phyloP scores from a whole-genome alignment of 768 basidiomycete genomes.

The Leucocoprinus sp. region DNA sequence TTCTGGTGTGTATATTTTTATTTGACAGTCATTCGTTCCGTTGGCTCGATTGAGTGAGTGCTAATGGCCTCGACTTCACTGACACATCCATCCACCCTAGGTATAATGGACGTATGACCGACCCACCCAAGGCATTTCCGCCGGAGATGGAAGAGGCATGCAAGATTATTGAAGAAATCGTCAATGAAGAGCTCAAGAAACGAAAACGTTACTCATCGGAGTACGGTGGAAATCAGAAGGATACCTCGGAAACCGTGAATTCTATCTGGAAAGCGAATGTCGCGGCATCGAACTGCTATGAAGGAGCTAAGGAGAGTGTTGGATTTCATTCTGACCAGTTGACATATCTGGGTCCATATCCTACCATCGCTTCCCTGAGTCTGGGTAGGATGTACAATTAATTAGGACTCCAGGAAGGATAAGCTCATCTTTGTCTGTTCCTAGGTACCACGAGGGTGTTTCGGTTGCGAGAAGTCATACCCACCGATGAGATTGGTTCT shows the following conservation, averaged over 20 bases:
- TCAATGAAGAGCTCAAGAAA: conserved; percentile 61
- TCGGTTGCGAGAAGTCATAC: conserved; percentile 70
- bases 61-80: neutral
- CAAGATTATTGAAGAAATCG: conserved; percentile 54
- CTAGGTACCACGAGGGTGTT: conserved; percentile 64
- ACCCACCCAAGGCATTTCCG: conserved; percentile 50
- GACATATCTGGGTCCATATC: conserved; percentile 76
- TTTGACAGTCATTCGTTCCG: neutral
- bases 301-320: conserved; percentile 74
- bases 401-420: neutral
- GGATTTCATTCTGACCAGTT: conserved; percentile 79
- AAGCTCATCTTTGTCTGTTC: conserved; percentile 1
- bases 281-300: conserved; percentile 79
- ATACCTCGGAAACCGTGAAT: conserved; percentile 11
- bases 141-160: conserved; percentile 76
- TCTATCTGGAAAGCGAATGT: conserved; percentile 71
- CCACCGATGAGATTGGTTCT: conserved; percentile 45
- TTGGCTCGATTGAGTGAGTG: neutral
- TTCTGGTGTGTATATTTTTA: conserved; percentile 45
- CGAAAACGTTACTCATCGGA: conserved; percentile 57
- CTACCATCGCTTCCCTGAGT: conserved; percentile 80
- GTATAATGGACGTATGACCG: conserved; percentile 71
- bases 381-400: conserved; percentile 40
- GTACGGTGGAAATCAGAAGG: conserved; percentile 35
- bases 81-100: conserved; percentile 27